Evolutionary conservation across 352 stramenopile species (phyloP).

Genomic region (Globisporangium megalacanthum): DNA sequence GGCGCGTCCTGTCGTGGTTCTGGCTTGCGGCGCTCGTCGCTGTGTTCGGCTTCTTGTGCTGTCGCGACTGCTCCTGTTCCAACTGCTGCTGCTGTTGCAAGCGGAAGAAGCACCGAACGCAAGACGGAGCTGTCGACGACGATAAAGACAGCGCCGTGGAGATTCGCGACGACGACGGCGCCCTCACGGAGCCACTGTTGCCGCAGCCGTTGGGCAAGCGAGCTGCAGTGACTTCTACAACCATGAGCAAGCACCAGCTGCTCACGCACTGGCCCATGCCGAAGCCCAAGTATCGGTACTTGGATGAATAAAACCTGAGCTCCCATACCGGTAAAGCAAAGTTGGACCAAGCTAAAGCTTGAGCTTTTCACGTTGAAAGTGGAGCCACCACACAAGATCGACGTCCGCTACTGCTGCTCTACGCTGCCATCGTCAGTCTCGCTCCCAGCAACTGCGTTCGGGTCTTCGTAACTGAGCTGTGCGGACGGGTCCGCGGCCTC

Average conservation of each 20-base stretch:
- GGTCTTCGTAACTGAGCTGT: constrained; percentile 60
- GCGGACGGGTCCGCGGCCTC: constrained; percentile 22
- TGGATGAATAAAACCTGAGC: constrained; percentile 16
- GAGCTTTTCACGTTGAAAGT: too few relatives aligned
- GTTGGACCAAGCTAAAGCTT: too few relatives aligned
- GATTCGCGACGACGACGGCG: not conserved
- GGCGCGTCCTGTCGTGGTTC: constrained; percentile 58
- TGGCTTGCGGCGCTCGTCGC: constrained; percentile 57
- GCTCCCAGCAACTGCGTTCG: constrained; percentile 9
- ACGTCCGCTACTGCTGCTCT: constrained; percentile 5
- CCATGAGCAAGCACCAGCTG: constrained; percentile 8
- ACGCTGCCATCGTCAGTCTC: constrained; percentile 16
- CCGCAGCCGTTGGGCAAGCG: constrained; percentile 2
- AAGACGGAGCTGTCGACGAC: constrained; percentile 4
- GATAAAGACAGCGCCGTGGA: not conserved
- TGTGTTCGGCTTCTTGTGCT: constrained; percentile 24
- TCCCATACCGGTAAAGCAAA: not conserved
- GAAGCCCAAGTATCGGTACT: constrained; percentile 46
- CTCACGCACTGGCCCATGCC: constrained; percentile 9
- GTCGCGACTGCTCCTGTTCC: constrained; percentile 27
- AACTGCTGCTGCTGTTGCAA: constrained; percentile 3
- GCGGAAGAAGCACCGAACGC: constrained; percentile 1
- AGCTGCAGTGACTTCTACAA: constrained; percentile 4
- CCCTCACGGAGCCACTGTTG: constrained; percentile 13
- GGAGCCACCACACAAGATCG: too few relatives aligned